Conservation (phyloP, 2,329 filamentous ascomycete species). For the Fusarium pininemorale region DNA sequence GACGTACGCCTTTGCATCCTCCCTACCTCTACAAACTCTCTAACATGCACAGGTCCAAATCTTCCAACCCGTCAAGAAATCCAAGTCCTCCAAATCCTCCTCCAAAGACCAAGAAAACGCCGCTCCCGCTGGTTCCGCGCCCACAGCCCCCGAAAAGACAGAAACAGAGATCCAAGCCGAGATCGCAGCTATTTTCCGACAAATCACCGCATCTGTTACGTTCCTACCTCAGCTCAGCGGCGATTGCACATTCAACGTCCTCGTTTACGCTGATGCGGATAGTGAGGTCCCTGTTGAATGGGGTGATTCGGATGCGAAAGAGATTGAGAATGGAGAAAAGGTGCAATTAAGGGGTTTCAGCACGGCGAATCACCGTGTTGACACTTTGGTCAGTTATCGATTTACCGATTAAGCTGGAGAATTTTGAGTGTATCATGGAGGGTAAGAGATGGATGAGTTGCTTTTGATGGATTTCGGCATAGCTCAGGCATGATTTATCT, state of each 20-base stretch:
- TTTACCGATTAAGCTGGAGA: conserved; percentile 44
- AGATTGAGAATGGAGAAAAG: conserved; percentile 93
- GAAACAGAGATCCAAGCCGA: conserved; percentile 94
- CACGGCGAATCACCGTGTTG: conserved; percentile 91
- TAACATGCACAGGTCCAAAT: conserved; percentile 29
- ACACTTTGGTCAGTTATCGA: conserved; percentile 94
- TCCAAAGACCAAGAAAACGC: conserved; percentile 76
- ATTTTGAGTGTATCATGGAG: not conserved
- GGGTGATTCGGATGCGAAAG: conserved; percentile 98
- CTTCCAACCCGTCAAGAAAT: conserved; percentile 45
- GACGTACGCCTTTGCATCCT: conserved; percentile 66
- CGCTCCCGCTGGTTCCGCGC: conserved; percentile 47
- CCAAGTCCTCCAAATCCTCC: conserved; percentile 58
- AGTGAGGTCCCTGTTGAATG: conserved; percentile 97
- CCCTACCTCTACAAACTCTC: not conserved
- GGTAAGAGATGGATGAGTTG: not conserved
- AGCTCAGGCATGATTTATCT: conserved; percentile 5
- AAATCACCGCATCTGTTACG: conserved; percentile 97
- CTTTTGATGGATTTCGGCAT: conserved; percentile 12
- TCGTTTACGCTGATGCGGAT: conserved; percentile 97
- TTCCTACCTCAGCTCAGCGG: conserved; percentile 90
- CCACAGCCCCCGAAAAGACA: conserved; percentile 74
- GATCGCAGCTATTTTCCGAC: conserved; percentile 95
- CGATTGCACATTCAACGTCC: conserved; percentile 97
- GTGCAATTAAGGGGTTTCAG: conserved; percentile 96